Evolutionary conservation across 2,329 filamentous ascomycete genomes (phyloP).

Genomic region (Fusarium sp.): DNA sequence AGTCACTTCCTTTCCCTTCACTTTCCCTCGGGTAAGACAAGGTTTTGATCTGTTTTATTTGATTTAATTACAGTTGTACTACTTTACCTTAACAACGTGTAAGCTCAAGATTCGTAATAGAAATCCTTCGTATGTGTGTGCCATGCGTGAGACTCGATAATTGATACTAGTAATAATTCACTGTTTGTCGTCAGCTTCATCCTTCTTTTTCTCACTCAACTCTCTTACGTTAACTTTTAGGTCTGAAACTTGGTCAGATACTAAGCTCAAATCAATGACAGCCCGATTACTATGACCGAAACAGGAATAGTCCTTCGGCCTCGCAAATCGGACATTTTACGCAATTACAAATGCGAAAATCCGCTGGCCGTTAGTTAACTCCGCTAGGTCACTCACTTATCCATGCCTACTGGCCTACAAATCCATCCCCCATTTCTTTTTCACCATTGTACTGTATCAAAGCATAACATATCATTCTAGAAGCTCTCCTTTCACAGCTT

Average conservation of each 20-base stretch:
- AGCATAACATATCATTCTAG: conserved; percentile 1
- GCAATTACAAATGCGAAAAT: conserved; percentile 40
- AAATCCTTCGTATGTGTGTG: background rate
- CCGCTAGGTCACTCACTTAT: conserved; percentile 25
- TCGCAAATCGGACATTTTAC: conserved; percentile 44
- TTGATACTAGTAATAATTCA: background rate
- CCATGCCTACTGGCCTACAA: conserved; percentile 4
- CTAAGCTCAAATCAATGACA: conserved; percentile 14
- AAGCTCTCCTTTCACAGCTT: conserved; percentile 3
- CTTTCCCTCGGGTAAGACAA: background rate
- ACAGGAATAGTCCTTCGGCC: conserved; percentile 21
- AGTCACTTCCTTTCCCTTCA: background rate
- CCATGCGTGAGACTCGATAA: conserved; percentile 9
- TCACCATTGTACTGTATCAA: conserved; percentile 11
- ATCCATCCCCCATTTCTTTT: conserved; percentile 29
- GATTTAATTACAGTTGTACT: conserved; percentile 10
- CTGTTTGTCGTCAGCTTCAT: conserved; percentile 22
- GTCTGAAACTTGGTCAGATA: conserved; percentile 31
- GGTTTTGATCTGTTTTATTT: background rate
- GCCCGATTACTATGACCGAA: conserved; percentile 16
- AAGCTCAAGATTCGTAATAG: conserved; percentile 9
- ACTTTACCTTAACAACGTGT: background rate
- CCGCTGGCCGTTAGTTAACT: conserved; percentile 38
- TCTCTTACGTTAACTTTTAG: conserved; percentile 8
- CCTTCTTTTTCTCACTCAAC: conserved; percentile 9